Evolutionary conservation across 106 monocot species (phyloP).

Genomic region (Dendrobium catenatum): DNA sequence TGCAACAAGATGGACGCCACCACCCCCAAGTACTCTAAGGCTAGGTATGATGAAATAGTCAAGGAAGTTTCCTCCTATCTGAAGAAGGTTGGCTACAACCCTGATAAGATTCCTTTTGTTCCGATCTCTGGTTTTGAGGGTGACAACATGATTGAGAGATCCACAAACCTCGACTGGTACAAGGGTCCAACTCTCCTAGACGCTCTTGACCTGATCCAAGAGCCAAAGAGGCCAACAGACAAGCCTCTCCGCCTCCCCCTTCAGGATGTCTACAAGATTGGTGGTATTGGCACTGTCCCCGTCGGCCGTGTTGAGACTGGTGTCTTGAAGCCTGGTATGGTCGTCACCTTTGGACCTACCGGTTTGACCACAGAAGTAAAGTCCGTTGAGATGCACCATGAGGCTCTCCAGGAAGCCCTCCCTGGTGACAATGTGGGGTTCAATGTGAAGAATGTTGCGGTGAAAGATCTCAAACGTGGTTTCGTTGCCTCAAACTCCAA

Average conservation of each 20-base stretch:
- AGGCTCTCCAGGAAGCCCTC: slow-evolving; percentile 45
- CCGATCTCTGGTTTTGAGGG: slow-evolving; percentile 44
- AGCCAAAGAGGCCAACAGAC: slow-evolving; percentile 50
- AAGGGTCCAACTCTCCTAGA: slow-evolving; percentile 63
- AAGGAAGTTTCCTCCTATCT: slow-evolving; percentile 68
- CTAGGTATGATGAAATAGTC: slow-evolving; percentile 57
- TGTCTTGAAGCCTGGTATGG: slow-evolving; percentile 42
- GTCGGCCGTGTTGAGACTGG: slow-evolving; percentile 32
- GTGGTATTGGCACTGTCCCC: slow-evolving; percentile 57
- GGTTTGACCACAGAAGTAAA: slow-evolving; percentile 56
- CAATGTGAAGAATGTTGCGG: slow-evolving; percentile 64
- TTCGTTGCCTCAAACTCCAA: slow-evolving; percentile 57
- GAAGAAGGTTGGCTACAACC: slow-evolving; percentile 65
- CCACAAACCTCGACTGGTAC: slow-evolving; percentile 73
- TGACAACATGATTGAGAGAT: slow-evolving; percentile 69
- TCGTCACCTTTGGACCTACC: slow-evolving; percentile 51
- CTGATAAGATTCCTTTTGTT: slow-evolving; percentile 45
- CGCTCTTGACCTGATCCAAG: slow-evolving; percentile 40
- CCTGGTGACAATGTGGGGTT: slow-evolving; percentile 68
- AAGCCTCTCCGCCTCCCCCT: slow-evolving; percentile 50
- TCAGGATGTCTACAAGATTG: slow-evolving; percentile 74
- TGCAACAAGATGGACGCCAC: slow-evolving; percentile 71
- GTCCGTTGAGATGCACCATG: slow-evolving; percentile 68
- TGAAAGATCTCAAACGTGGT: slow-evolving; percentile 64
- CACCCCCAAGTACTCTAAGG: slow-evolving; percentile 49